Conservation (phyloP, 495 filamentous ascomycete genomes). For the Penicillium lividum region DNA sequence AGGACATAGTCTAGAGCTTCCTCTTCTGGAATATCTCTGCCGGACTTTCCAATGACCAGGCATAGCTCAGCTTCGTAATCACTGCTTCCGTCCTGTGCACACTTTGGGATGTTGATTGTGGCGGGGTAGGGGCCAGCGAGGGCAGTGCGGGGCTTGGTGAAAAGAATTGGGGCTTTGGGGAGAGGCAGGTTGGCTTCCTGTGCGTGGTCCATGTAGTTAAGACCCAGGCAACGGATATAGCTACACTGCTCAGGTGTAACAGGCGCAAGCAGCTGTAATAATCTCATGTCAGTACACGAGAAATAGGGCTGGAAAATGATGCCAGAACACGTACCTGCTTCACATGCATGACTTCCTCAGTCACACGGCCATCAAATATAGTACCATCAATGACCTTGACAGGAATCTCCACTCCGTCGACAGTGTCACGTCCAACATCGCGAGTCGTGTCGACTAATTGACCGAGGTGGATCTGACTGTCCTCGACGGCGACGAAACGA, state of each 20-base stretch:
- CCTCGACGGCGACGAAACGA: slow-evolving; percentile 49
- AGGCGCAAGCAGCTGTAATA: slow-evolving; percentile 35
- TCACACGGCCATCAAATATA: slow-evolving; percentile 41
- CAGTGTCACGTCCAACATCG: slow-evolving; percentile 39
- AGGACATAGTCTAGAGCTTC: slow-evolving; percentile 45
- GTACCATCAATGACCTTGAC: slow-evolving; percentile 37
- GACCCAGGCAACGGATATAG: slow-evolving; percentile 46
- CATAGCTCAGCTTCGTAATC: slow-evolving; percentile 53
- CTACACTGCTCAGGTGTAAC: slow-evolving; percentile 31
- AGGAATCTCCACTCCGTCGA: slow-evolving; percentile 35
- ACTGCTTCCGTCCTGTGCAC: slow-evolving; percentile 45
- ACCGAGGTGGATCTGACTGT: slow-evolving; percentile 42
- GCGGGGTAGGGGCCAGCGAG: slow-evolving; percentile 45
- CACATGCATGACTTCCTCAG: slow-evolving; percentile 36
- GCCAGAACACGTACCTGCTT: slow-evolving; percentile 18
- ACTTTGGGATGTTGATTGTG: slow-evolving; percentile 42
- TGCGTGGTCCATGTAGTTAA: slow-evolving; percentile 49
- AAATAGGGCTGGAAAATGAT: too few relatives aligned
- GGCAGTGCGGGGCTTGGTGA: slow-evolving; percentile 48
- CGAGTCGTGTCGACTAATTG: slow-evolving; percentile 37
- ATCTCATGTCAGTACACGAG: not conserved
- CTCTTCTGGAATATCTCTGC: slow-evolving; percentile 39
- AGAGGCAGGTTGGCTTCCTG: slow-evolving; percentile 41
- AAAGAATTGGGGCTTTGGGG: slow-evolving; percentile 43
- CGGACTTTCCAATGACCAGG: slow-evolving; percentile 41